Percentiles rank a stretch among this genome's conserved stretches.
Conservation (phyloP, 2,329 filamentous ascomycete species). For the Chrysoporthe puriensis region DNA sequence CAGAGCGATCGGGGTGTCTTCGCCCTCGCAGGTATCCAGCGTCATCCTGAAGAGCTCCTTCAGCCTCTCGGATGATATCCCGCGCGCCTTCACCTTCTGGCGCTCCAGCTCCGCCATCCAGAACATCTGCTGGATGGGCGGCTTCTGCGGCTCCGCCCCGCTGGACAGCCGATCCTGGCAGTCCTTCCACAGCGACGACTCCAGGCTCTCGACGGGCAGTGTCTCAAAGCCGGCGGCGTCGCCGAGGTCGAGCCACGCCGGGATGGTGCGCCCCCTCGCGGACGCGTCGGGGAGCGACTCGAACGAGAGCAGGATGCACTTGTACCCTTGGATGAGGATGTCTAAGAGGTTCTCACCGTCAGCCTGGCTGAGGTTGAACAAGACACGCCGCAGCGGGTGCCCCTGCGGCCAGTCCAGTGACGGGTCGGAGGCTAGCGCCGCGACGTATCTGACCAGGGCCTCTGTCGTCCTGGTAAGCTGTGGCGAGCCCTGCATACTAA, state of each 20-base stretch:
- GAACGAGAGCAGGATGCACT: conserved; percentile 21
- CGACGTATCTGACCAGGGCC: conserved; percentile 23
- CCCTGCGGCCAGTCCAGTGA: conserved; percentile 18
- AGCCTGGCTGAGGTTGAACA: conserved; percentile 19
- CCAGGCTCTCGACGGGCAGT: conserved; percentile 16
- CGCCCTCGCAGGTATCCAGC: conserved; percentile 2
- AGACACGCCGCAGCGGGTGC: conserved; percentile 25
- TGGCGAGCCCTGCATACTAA: conserved; percentile 9
- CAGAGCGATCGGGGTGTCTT: background rate
- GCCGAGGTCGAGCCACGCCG: conserved; percentile 28
- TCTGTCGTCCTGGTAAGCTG: conserved; percentile 17
- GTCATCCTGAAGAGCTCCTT: conserved; percentile 17
- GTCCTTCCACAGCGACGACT: conserved; percentile 17
- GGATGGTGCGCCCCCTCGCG: conserved; percentile 11
- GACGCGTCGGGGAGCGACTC: conserved; percentile 15
- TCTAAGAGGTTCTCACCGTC: conserved; percentile 20
- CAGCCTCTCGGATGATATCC: conserved; percentile 5
- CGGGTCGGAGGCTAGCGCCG: conserved; percentile 18
- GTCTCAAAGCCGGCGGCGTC: conserved; percentile 23
- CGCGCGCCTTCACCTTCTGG: conserved; percentile 23
- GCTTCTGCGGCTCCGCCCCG: background rate
- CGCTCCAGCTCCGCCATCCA: conserved; percentile 26
- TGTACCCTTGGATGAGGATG: conserved; percentile 21
- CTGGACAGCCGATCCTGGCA: conserved; percentile 13
- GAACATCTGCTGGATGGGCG: conserved; percentile 18